Conservation (phyloP, 2,329 filamentous ascomycete genomes). For the Hirsutella thompsonii region DNA sequence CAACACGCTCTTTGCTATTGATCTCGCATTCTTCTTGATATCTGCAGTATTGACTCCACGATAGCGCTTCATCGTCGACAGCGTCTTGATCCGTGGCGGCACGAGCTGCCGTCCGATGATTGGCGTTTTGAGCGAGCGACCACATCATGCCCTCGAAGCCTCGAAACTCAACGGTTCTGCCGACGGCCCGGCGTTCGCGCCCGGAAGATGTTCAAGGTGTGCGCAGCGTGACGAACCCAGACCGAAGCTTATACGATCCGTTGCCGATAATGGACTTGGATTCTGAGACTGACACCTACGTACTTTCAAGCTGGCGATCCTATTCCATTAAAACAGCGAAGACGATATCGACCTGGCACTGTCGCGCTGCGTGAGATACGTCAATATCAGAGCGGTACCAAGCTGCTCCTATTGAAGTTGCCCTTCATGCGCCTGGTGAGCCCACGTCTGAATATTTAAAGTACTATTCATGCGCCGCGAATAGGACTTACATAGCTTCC, state of each 20-base stretch:
- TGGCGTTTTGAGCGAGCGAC: no score
- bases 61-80: no score
- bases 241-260: background rate
- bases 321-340: constrained; percentile 46
- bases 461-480: constrained; percentile 4
- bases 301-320: constrained; percentile 64
- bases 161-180: background rate
- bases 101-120: no score
- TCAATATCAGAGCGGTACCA: constrained; percentile 78
- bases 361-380: constrained; percentile 85
- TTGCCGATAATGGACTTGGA: background rate
- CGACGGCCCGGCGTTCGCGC: constrained; percentile 1
- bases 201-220: constrained; percentile 28
- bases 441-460: constrained; percentile 1
- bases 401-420: constrained; percentile 70
- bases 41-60: no score
- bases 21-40: no score
- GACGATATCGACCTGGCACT: constrained; percentile 66
- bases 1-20: no score
- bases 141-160: background rate
- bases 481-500: background rate
- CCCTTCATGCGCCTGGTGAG: constrained; percentile 65
- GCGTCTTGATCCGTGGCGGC: no score
- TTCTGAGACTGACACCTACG: constrained; percentile 10
- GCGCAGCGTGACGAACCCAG: background rate